These are phyloP conservation scores for Inonotus obliquus DNA, from an alignment of 1,284 basidiomycete species.

Conservation along the genomic window DNA sequence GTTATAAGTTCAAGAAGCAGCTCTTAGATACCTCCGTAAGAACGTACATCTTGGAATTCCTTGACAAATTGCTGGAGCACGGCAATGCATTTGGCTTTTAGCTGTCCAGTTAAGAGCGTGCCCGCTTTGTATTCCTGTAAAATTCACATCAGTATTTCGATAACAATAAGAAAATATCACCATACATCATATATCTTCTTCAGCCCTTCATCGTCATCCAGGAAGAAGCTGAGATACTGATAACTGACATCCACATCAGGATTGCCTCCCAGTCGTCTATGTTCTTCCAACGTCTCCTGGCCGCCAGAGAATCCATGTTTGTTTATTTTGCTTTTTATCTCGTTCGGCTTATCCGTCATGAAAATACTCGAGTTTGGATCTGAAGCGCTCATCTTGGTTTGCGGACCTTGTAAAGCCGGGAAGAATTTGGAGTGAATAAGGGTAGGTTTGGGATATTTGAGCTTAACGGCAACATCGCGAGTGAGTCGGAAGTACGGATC, in stretches of 20 bases:
- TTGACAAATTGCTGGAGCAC: constrained; percentile 82
- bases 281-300: constrained; percentile 90
- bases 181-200: constrained; percentile 71
- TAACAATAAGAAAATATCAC: constrained; percentile 7
- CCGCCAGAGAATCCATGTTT: constrained; percentile 90
- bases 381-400: constrained; percentile 98
- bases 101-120: constrained; percentile 82
- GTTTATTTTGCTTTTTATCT: constrained; percentile 99
- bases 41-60: constrained; percentile 83
- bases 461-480: constrained; percentile 88
- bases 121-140: constrained; percentile 88
- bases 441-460: constrained; percentile 94
- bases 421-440: constrained; percentile 97
- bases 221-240: constrained; percentile 96
- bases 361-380: constrained; percentile 89
- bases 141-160: not conserved
- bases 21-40: not conserved
- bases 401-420: constrained; percentile 94
- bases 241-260: constrained; percentile 96
- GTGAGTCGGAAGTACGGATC: constrained; percentile 97
- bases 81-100: constrained; percentile 89
- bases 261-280: constrained; percentile 84
- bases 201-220: constrained; percentile 91
- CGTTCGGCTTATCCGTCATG: constrained; percentile 90
- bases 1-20: not conserved